Evolutionary conservation across 2,329 filamentous ascomycete species (phyloP).

Genomic region (Gnomoniopsis sp.): DNA sequence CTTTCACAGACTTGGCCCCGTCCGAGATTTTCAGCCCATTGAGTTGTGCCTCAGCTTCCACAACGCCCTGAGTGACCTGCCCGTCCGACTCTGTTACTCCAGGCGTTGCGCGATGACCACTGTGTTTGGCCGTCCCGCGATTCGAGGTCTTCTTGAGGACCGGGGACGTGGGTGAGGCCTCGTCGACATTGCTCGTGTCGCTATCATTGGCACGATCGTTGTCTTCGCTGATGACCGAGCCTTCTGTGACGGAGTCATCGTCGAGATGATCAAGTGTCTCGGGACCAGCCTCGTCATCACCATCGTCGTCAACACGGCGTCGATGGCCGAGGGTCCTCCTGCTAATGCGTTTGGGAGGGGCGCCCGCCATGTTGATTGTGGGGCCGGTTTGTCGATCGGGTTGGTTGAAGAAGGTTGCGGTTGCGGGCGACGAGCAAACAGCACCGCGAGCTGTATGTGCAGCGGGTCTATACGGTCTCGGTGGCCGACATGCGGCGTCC

Average conservation of each 20-base stretch:
- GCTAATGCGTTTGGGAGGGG: conserved; percentile 43
- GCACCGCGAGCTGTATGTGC: conserved; percentile 16
- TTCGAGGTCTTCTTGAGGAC: conserved; percentile 36
- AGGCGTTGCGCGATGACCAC: conserved; percentile 20
- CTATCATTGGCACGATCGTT: conserved; percentile 58
- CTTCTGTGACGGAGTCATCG: conserved; percentile 65
- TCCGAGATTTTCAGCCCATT: conserved; percentile 48
- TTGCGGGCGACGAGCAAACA: not conserved
- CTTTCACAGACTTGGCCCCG: conserved; percentile 37
- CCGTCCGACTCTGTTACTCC: conserved; percentile 20
- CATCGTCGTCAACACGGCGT: conserved; percentile 67
- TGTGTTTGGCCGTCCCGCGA: conserved; percentile 38
- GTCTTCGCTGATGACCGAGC: conserved; percentile 60
- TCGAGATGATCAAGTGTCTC: conserved; percentile 53
- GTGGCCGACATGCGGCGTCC: conserved; percentile 14
- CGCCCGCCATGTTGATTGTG: conserved; percentile 25
- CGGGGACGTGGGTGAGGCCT: conserved; percentile 48
- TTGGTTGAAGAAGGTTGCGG: conserved; percentile 6
- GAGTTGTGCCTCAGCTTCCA: conserved; percentile 58
- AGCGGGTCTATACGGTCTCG: conserved; percentile 12
- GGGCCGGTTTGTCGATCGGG: conserved; percentile 8
- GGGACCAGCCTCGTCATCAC: conserved; percentile 61
- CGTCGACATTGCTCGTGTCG: conserved; percentile 61
- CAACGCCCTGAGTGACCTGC: conserved; percentile 23
- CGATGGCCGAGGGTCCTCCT: conserved; percentile 65